These are phyloP conservation scores for Botryosphaeria dothidea DNA, from an alignment of 2,329 filamentous ascomycete genomes.

Conservation along the genomic window DNA sequence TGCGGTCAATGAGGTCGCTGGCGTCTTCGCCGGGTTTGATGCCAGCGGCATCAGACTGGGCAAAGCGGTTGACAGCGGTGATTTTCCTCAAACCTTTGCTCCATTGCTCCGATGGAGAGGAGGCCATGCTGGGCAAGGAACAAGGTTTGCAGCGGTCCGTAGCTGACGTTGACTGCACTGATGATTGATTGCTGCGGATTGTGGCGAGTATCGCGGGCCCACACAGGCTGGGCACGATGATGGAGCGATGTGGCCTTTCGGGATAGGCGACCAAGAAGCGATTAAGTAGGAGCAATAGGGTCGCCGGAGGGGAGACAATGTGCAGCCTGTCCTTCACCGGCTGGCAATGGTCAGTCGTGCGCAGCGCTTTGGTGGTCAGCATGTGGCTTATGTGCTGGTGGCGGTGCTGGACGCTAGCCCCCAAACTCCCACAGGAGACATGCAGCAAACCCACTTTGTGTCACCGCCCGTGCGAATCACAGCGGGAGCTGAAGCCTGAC, in stretches of 20 bases:
- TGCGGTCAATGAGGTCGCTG: background rate
- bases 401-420: background rate
- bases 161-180: background rate
- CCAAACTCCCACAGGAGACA: background rate
- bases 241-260: too few species aligned
- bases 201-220: background rate
- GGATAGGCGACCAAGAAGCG: background rate
- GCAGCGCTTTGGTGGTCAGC: background rate
- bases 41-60: background rate
- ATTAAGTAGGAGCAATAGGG: background rate
- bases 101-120: background rate
- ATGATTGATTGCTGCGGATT: background rate
- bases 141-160: background rate
- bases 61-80: background rate
- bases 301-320: background rate
- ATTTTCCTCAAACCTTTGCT: background rate
- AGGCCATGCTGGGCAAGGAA: background rate
- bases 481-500: background rate
- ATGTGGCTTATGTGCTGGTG: background rate
- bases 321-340: background rate
- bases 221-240: background rate
- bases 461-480: background rate
- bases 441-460: background rate
- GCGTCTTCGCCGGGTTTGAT: constrained; percentile 8
- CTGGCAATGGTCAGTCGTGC: background rate